These are phyloP conservation scores for Vitis vinifera DNA, from an alignment of 164 flowering plant species.

Conservation along the genomic window ASM3070453v1 NC_081811.1:7131501-7132000, in stretches of 20 bases:
- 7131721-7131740: conserved; percentile 99
- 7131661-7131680: neutral
- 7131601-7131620: conserved; percentile 82
- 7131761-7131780: conserved; percentile 99
- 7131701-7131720: conserved; percentile 1
- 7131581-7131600: conserved; percentile 93
- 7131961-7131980: neutral
- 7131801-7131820: conserved; percentile 9
- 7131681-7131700: conserved; percentile 1
- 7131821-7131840: conserved; percentile 1
- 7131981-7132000: neutral
- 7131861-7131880: neutral
- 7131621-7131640: conserved; percentile 7
- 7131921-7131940: neutral
- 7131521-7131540: conserved; percentile 65
- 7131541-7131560: conserved; percentile 94
- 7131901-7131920: neutral
- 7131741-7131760: conserved; percentile 97
- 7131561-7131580: conserved; percentile 99
- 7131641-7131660: neutral
- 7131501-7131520: conserved; percentile 97
- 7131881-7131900: neutral
- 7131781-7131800: conserved; percentile 91
- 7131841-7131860: neutral
- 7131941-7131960: neutral